Conservation (phyloP, 2,329 filamentous ascomycete genomes). For the Cytospora piceicola region DNA sequence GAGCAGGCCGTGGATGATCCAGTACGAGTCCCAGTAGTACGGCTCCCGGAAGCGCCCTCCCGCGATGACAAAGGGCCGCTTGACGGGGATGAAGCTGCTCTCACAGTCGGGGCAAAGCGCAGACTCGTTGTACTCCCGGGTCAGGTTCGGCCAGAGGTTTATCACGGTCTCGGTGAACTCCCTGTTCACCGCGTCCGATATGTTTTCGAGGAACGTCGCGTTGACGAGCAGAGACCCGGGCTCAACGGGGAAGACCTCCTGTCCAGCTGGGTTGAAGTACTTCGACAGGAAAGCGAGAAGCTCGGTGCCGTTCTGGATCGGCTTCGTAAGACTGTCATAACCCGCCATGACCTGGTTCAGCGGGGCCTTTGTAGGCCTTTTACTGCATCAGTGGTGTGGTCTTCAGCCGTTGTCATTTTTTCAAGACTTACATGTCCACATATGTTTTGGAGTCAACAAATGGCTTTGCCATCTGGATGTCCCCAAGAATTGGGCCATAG, state of each 20-base stretch:
- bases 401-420: neutral
- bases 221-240: constrained; percentile 56
- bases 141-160: constrained; percentile 71
- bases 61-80: constrained; percentile 71
- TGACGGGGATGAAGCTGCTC: constrained; percentile 67
- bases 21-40: constrained; percentile 74
- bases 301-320: constrained; percentile 65
- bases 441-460: constrained; percentile 73
- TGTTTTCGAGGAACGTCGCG: constrained; percentile 59
- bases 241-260: constrained; percentile 62
- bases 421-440: constrained; percentile 63
- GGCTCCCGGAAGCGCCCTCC: constrained; percentile 72
- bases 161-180: constrained; percentile 68
- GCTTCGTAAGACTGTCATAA: constrained; percentile 62
- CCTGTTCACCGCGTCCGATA: constrained; percentile 61
- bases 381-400: constrained; percentile 1
- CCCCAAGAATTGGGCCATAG: constrained; percentile 64
- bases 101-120: constrained; percentile 62
- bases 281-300: constrained; percentile 64
- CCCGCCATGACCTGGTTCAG: constrained; percentile 64
- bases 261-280: constrained; percentile 67
- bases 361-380: constrained; percentile 60
- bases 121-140: constrained; percentile 59
- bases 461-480: constrained; percentile 65
- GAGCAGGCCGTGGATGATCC: constrained; percentile 68